Base-by-base conservation (phyloP, 345 rosid species). In the Abelmoschus esculentus region DNA sequence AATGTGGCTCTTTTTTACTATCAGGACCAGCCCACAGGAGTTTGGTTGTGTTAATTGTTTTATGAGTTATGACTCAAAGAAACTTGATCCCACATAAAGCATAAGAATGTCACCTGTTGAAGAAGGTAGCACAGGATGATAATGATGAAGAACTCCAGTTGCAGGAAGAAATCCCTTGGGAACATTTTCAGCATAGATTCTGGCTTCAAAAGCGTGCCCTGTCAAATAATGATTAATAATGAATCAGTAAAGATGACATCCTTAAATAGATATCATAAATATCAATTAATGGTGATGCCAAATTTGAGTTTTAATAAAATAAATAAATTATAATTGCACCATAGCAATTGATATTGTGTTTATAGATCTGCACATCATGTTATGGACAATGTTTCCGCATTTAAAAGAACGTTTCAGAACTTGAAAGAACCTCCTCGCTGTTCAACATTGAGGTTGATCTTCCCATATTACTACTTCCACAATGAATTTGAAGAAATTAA, bases 151-250 rank as follows among this genome's bases (percentile, higher is more conserved):
- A 80, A 88, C 83, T 69, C 98, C 97, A 66, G 95, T 86, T 61
- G 96, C 97, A 62, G 98, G 97, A 76, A 93, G 98, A 83, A 89
- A 93, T 65, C 96, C 96, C 72, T 86, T 93, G 2, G 86, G 80
- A 78, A 93, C 96, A 78, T 93, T 93, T 87, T 93, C 98, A 65
- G 97, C 98, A 65, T 93, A 89, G 79, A 91, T 91, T 55, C 96
- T 80, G 42, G 96, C 93, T 82, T 93, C 97, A 86, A 93, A 93
- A 72, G 98, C 95, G 66, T 91, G 96, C 73, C 98, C 98, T 89
- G 80, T 78, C 76, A 80, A 80, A 71, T 4, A 46, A 63, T 29
- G 50, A 75, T 50, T 22, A 47, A 46, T 34, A 40, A 56, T 18
- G 49, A 67, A 15, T 17, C 59, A 12, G 47, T 50, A 10, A 66